Base-by-base conservation (phyloP, 352 stramenopile genomes). In the Phytophthora ramorum region DNA sequence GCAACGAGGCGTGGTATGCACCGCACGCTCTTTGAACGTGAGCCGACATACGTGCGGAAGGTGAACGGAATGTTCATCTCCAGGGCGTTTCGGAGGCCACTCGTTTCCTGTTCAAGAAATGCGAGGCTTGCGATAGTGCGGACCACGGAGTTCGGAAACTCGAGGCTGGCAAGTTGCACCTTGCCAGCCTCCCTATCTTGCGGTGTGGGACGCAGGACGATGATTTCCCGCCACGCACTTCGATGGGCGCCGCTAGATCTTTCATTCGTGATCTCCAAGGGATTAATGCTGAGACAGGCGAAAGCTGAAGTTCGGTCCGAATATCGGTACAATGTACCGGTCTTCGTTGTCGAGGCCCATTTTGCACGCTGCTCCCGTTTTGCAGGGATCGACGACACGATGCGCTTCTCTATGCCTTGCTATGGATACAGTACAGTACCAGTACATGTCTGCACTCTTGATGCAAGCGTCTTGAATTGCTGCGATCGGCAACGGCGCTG, bases 21-120 rank as follows among this genome's bases (percentile, higher is more conserved):
- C 24, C 30, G 63, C 63, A 66, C 63, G 63, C 45, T 69, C 52
- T 68, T 68, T 60, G 64, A 72, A 68, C 58, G 50, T 24, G 51
- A 62, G 34, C 41, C 53, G n/a, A 46, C 65, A 64, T 64, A 32
- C 46, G 65, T 65, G 52, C 50, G 52, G 58, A 73, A 73, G 32
- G 10, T 12, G 65, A 55, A 35, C 17, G 53, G 65, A 73, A 73
- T 58, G 47, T 73, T 73, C 64, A 73, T 14, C 13, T 48, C 24
- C 5, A 17, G 20, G 20, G 41, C 32, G 56, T 66, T 66, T 60
- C 43, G 47, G 14, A 53, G 40, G 22, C 47, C 54, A 54, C 24
- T 35, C 38, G 40, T 70, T 70, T 62, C 34, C 46, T 16, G 20
- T 47, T 67, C 48, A 53, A 67, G 57, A 58, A 61, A 59, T 63